Evolutionary conservation across 2,329 filamentous ascomycete genomes (phyloP).

Genomic region (Botryotinia narcissicola): DNA sequence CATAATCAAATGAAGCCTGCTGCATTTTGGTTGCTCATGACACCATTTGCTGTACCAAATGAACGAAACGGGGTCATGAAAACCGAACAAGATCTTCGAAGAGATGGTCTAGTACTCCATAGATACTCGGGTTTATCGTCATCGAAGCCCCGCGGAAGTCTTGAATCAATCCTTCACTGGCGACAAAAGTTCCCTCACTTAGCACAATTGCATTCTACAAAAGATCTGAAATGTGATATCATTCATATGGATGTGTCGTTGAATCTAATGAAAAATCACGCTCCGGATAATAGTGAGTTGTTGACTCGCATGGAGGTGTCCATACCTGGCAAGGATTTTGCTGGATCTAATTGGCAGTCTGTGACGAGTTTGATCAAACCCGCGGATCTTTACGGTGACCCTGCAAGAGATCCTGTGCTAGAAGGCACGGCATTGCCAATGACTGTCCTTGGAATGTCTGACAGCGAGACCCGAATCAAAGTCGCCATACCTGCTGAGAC

Average conservation of each 20-base stretch:
- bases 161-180: conserved; percentile 57
- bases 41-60: conserved; percentile 24
- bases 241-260: conserved; percentile 62
- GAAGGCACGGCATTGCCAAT: conserved; percentile 23
- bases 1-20: conserved; percentile 29
- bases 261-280: conserved; percentile 55
- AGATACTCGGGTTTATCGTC: conserved; percentile 30
- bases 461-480: conserved; percentile 32
- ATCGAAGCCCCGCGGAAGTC: conserved; percentile 35
- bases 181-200: conserved; percentile 57
- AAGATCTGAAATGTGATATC: conserved; percentile 55
- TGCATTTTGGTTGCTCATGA: conserved; percentile 35
- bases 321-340: conserved; percentile 52
- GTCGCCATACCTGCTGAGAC: conserved; percentile 35
- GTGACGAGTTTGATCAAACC: conserved; percentile 58
- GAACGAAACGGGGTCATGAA: conserved; percentile 26
- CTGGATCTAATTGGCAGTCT: conserved; percentile 60
- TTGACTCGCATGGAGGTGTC: conserved; percentile 59
- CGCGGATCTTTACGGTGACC: conserved; percentile 42
- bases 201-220: conserved; percentile 50
- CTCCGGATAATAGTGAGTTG: conserved; percentile 59
- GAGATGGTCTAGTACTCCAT: conserved; percentile 29
- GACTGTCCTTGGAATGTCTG: conserved; percentile 24
- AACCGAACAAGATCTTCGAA: conserved; percentile 29
- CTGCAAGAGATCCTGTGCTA: conserved; percentile 40